These are phyloP conservation scores for Paramecium octaurelia DNA, from an alignment of 73 alveolate genomes.

Conservation along the genomic window DNA sequence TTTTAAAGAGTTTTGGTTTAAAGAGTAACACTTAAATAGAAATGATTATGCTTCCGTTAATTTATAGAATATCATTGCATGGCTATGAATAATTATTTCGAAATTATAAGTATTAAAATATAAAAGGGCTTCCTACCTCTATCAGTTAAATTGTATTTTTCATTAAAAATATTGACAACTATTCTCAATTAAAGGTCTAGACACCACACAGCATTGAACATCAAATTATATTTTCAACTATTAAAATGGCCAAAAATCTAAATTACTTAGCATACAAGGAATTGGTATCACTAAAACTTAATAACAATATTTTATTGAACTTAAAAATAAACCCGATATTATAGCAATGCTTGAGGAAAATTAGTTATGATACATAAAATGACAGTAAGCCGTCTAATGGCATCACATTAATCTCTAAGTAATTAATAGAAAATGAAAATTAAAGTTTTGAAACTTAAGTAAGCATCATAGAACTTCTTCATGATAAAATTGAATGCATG, in stretches of 20 bases:
- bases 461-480: not conserved
- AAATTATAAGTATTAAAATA: too few relatives aligned
- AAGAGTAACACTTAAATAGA: not conserved
- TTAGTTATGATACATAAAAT: not conserved
- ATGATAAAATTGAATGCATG: not conserved
- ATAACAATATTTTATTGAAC: not conserved
- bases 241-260: not conserved
- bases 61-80: not conserved
- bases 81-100: not conserved
- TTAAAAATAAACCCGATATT: not conserved
- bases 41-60: not conserved
- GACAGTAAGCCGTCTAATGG: not conserved
- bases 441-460: not conserved
- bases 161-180: not conserved
- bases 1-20: not conserved
- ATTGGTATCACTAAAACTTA: not conserved
- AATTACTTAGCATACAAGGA: not conserved
- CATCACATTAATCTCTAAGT: not conserved
- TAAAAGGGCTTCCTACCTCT: not conserved
- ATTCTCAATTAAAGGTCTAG: not conserved
- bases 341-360: not conserved
- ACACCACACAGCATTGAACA: not conserved
- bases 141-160: not conserved
- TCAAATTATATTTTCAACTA: not conserved
- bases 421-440: not conserved